phyloP scores from a whole-genome alignment of 2,329 filamentous ascomycete genomes.

The Microcyclospora pomicola region DNA sequence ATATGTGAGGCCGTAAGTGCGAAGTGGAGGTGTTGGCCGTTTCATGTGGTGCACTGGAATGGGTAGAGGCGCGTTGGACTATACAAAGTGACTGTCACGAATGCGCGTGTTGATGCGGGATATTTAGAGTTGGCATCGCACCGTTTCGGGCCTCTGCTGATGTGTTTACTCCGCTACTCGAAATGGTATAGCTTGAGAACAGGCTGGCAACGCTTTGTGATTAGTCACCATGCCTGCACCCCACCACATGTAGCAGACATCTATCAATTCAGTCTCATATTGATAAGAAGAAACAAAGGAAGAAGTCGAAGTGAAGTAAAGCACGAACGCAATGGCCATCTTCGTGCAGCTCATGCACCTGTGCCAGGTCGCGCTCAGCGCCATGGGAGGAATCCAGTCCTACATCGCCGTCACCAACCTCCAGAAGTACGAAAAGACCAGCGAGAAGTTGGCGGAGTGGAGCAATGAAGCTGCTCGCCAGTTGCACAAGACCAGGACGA shows the following conservation, averaged over 20 bases:
- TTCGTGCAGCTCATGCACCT: slow-evolving; percentile 21
- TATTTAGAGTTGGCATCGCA: neutral
- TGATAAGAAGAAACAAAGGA: too few relatives aligned
- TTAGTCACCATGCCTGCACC: slow-evolving; percentile 1
- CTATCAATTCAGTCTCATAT: neutral
- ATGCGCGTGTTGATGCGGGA: too few relatives aligned
- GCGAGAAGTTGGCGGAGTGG: slow-evolving; percentile 32
- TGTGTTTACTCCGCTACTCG: slow-evolving; percentile 1
- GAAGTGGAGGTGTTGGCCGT: too few relatives aligned
- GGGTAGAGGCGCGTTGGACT: neutral
- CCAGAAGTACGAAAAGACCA: slow-evolving; percentile 31
- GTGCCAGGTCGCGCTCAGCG: slow-evolving; percentile 27
- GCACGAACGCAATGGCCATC: too few relatives aligned
- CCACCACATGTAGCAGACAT: slow-evolving; percentile 1
- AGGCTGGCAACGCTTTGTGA: too few relatives aligned
- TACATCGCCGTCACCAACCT: slow-evolving; percentile 32
- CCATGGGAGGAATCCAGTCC: slow-evolving; percentile 31
- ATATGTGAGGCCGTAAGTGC: neutral
- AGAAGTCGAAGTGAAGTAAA: too few relatives aligned
- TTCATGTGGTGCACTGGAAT: too few relatives aligned
- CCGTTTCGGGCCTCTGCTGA: neutral
- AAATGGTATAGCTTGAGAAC: too few relatives aligned
- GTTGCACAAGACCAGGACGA: slow-evolving; percentile 32
- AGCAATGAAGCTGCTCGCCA: slow-evolving; percentile 30
- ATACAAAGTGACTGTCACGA: neutral